Conservation (phyloP, 106 monocot species). For the Gastrodia elata region DNA sequence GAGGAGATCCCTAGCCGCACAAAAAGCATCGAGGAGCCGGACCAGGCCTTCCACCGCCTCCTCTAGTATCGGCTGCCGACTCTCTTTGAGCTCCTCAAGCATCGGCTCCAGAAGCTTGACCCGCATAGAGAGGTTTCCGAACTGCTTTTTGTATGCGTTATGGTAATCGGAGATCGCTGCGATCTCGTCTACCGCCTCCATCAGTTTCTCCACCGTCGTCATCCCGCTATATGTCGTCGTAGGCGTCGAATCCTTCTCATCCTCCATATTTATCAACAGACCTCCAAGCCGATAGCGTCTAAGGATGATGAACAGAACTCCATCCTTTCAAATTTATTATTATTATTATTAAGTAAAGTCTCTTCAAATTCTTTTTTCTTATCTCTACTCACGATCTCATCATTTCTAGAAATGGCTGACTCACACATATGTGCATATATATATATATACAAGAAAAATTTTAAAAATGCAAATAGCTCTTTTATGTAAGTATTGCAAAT, state of each 20-base stretch:
- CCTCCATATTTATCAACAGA: not conserved
- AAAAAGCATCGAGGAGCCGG: conserved; percentile 42
- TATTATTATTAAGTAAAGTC: too few species aligned
- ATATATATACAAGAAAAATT: too few species aligned
- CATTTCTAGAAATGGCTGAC: too few species aligned
- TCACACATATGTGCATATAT: too few species aligned
- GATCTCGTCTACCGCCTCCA: conserved; percentile 29
- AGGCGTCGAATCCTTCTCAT: not conserved
- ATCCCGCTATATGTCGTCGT: not conserved
- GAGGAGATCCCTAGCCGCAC: conserved; percentile 52
- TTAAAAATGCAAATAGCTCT: too few species aligned
- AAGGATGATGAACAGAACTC: not conserved
- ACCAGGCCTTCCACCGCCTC: conserved; percentile 27
- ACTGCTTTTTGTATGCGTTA: conserved; percentile 44
- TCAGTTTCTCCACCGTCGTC: conserved; percentile 14
- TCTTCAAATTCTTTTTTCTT: too few species aligned
- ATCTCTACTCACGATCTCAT: too few species aligned
- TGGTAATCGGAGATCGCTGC: conserved; percentile 28
- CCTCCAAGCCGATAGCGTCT: not conserved
- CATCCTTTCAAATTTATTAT: too few species aligned
- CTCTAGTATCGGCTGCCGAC: conserved; percentile 13
- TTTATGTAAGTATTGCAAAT: too few species aligned
- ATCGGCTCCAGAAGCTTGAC: conserved; percentile 48
- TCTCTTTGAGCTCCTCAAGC: conserved; percentile 42
- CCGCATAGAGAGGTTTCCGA: conserved; percentile 34